Evolutionary conservation across 140 eudicot species (phyloP).

Genomic region (Oenanthe javanica): DNA sequence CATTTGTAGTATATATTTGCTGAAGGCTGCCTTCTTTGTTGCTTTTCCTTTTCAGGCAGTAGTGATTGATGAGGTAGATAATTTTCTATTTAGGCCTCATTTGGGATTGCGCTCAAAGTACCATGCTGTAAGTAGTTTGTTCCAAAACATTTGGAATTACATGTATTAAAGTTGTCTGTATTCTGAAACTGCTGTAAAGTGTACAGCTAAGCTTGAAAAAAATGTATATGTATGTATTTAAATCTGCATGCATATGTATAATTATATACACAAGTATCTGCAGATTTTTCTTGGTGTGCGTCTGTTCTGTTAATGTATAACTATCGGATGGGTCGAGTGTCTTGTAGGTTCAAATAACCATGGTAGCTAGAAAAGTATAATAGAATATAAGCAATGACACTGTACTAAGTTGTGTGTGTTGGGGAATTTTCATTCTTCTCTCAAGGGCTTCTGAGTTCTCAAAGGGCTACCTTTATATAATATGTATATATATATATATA

Average conservation of each 20-base stretch:
- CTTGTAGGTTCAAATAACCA: neutral
- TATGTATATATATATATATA: too few species aligned
- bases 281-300: neutral
- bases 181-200: neutral
- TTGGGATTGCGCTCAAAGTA: slow-evolving; percentile 84
- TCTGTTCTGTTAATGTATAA: neutral
- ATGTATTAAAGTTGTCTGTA: neutral
- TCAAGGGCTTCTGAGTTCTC: neutral
- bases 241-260: neutral
- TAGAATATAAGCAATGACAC: neutral
- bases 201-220: neutral
- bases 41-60: slow-evolving; percentile 50
- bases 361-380: neutral
- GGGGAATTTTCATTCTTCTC: too few species aligned
- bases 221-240: neutral
- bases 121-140: slow-evolving; percentile 64
- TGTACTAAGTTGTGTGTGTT: neutral
- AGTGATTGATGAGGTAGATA: slow-evolving; percentile 93
- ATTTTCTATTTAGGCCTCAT: slow-evolving; percentile 86
- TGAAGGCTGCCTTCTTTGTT: neutral
- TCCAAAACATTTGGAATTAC: neutral
- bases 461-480: neutral
- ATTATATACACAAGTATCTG: neutral
- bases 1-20: neutral
- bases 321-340: neutral